A percentile compares a stretch with the other conserved stretches of the same genome.
Conservation (phyloP, 2,329 filamentous ascomycete species). For the Epichloe coenophiala region DNA sequence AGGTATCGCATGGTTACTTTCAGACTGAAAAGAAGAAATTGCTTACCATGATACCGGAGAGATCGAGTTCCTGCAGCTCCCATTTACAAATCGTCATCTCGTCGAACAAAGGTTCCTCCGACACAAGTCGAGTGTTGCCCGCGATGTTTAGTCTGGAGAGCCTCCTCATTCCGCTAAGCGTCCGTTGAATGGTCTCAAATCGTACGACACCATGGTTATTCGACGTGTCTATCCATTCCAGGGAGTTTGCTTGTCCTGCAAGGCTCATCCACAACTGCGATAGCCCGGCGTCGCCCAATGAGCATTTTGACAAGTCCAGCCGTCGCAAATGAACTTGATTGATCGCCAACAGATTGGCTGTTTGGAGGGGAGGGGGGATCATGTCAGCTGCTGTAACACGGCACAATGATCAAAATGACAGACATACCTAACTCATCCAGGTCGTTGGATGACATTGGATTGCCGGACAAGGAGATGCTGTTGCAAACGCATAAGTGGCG, state of each 20-base stretch:
- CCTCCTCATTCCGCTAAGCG: conserved; percentile 29
- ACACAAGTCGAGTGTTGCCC: conserved; percentile 33
- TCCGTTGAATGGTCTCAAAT: conserved; percentile 30
- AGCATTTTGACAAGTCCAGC: conserved; percentile 37
- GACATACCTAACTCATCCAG: conserved; percentile 33
- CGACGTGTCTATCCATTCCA: conserved; percentile 38
- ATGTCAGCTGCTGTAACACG: conserved; percentile 1
- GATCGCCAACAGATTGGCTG: conserved; percentile 20
- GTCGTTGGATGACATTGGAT: conserved; percentile 31
- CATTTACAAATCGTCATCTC: conserved; percentile 28
- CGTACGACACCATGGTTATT: conserved; percentile 38
- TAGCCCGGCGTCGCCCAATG: conserved; percentile 35
- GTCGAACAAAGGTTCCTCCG: conserved; percentile 32
- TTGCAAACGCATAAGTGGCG: conserved; percentile 35
- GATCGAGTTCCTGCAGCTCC: conserved; percentile 38
- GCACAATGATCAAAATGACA: background rate
- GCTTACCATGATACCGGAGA: conserved; percentile 39
- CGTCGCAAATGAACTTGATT: conserved; percentile 28
- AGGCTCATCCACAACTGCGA: conserved; percentile 34
- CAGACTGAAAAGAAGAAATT: background rate
- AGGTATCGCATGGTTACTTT: conserved; percentile 2
- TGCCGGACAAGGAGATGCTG: conserved; percentile 36
- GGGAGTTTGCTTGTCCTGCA: conserved; percentile 27
- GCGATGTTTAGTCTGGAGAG: conserved; percentile 36
- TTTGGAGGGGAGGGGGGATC: no score